Base-by-base conservation (phyloP, 2,329 filamentous ascomycete genomes). In the Aspergillus sclerotialis region DNA sequence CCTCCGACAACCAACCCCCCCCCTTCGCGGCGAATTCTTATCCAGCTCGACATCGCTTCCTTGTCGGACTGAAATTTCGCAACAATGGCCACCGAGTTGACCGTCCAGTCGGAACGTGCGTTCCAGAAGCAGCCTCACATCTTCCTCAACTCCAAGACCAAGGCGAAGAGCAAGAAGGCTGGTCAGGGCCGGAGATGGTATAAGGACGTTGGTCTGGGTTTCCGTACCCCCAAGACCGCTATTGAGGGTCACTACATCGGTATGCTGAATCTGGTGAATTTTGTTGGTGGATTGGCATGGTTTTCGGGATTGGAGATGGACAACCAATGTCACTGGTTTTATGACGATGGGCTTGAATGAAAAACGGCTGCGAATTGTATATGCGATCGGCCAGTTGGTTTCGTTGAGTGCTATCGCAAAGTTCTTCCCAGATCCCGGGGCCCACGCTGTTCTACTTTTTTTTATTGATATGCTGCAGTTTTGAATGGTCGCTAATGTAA, bases 81-180 rank as follows among this genome's bases (percentile, higher is more conserved):
- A 76, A 80, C 68, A 71, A 94, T 94, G 88, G 88, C 88, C 69
- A 94, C 88, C 80, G 88, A 94, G 79, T 80, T 95, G 76, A 94
- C 88, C 71, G 92, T 98, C 73, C 92, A 98, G 83, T 93, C 87
- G 70, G 92, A 98, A 84, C 90, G 92, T 78, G 92, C 92, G 80
- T 98, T 85, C 86, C 92, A 96, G 76, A 98, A 98, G 84, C 90
- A 98, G 81, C 92, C 92, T 71, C 92, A 98, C 75, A 94, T 98
- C 80, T 98, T 96, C 86, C 81, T 85, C 65, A 95, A 96, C 83
- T 78, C 83, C 68, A 98, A 98, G 84, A 75, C 76, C 70, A 87
- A 88, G 78, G 73, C 80, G 67, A 86, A 84, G 68, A 75, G 75
- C 70, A 82, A 72, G 61, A 72, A 82, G 69, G 83, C 83, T 60